Base-by-base conservation (phyloP, 2,329 filamentous ascomycete species). In the Ascochyta rabiei region DNA sequence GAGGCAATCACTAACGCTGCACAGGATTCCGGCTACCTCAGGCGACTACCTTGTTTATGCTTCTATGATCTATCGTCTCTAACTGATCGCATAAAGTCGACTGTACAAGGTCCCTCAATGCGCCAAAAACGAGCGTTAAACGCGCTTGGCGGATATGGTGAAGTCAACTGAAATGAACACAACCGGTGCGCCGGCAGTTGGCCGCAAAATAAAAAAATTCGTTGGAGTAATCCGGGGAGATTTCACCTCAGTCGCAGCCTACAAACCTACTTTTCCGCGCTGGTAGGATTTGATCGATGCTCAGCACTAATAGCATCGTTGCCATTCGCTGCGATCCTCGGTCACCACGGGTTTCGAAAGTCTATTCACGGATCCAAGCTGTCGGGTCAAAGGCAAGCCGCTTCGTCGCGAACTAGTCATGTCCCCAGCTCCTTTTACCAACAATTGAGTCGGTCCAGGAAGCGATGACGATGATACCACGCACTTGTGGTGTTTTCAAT, bases 361-460 rank as follows among this genome's bases (percentile, higher is more conserved):
- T n/a, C 39, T 48, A 46, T 54, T 21, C 35, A 38, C 13, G 10
- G 37, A 24, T 33, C 52, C 52, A 47, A 39, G 41, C 52, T 50
- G 41, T 50, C 52, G 52, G 52, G 42, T 46, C 42, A 15, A 16
- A n/a, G 5, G 38, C 46, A 55, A 55, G 46, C 52, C 52, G 42
- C 52, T 39, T 45, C 42, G 46, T 46, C 52, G 50, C 26, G 52
- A 21, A 23, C 21, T 35, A 33, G 12, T 13, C 30, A 33, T 8
- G 35, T n/a, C 15, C 24, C 24, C 38, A 46, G 43, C 44, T 47
- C 2, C 38, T 38, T 23, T 18, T 21, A 30, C 49, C 34, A 19
- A 43, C 35, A 24, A 28, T 21, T 33, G 24, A 28, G 21, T 45
- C 16, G 18, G 31, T 31, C 30, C 26, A 39, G 37, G 16, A 13